Percentiles rank a stretch among this genome's conserved stretches.
phyloP scores from a whole-genome alignment of 2,329 filamentous ascomycete genomes.

The Penicillium hordei region DNA sequence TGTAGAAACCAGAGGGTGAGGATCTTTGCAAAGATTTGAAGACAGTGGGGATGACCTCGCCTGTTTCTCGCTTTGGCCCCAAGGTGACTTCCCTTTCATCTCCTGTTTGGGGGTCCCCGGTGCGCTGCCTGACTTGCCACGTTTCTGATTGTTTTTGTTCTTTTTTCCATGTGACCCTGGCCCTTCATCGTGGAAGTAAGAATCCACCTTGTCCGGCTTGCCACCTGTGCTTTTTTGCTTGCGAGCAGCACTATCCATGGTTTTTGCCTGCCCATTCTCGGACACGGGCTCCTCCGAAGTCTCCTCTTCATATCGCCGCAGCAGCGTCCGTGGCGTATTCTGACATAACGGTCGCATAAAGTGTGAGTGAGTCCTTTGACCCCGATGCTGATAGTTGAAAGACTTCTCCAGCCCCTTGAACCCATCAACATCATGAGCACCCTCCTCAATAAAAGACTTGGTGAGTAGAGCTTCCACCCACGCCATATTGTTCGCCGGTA shows the following conservation, averaged over 20 bases:
- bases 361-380: constrained; percentile 58
- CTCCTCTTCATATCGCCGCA: constrained; percentile 25
- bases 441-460: constrained; percentile 64
- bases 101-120: constrained; percentile 27
- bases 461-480: constrained; percentile 65
- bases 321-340: constrained; percentile 43
- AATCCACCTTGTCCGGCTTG: constrained; percentile 30
- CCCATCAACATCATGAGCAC: constrained; percentile 60
- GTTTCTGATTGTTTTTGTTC: constrained; percentile 28
- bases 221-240: constrained; percentile 30
- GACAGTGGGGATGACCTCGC: constrained; percentile 22
- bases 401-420: constrained; percentile 63
- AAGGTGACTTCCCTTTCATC: constrained; percentile 33
- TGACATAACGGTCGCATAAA: constrained; percentile 63
- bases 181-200: constrained; percentile 29
- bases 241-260: constrained; percentile 16
- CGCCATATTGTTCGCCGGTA: constrained; percentile 55
- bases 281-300: constrained; percentile 17
- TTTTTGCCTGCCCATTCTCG: constrained; percentile 9
- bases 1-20: constrained; percentile 17
- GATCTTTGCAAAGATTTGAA: constrained; percentile 39
- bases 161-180: constrained; percentile 29
- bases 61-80: constrained; percentile 33
- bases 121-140: constrained; percentile 26
- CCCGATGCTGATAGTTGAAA: constrained; percentile 62